Evolutionary conservation across 1,284 basidiomycete species (phyloP).

Genomic region (Ustilago loliicola): DNA sequence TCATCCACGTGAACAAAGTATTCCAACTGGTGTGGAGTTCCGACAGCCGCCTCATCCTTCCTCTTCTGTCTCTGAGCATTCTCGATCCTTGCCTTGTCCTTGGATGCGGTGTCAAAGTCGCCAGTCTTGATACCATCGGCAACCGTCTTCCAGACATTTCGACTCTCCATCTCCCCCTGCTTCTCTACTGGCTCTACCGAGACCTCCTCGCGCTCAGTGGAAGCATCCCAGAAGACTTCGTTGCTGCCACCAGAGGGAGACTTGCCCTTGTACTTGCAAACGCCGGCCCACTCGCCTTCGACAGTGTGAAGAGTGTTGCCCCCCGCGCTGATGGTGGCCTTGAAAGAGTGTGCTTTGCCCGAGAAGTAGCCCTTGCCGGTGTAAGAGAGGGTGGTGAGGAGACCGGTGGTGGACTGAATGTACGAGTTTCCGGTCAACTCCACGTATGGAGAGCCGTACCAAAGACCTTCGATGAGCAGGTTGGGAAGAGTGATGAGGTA

Average conservation of each 20-base stretch:
- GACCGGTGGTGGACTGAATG: constrained; percentile 85
- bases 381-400: constrained; percentile 79
- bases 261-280: constrained; percentile 73
- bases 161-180: constrained; percentile 87
- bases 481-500: constrained; percentile 89
- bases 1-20: constrained; percentile 68
- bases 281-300: constrained; percentile 90
- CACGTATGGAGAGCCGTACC: constrained; percentile 79
- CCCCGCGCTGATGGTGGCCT: constrained; percentile 78
- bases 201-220: constrained; percentile 78
- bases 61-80: constrained; percentile 92
- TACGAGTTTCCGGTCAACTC: constrained; percentile 87
- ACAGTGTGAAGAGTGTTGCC: constrained; percentile 75
- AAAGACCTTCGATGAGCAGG: constrained; percentile 71
- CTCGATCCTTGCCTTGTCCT: constrained; percentile 93
- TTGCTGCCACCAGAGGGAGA: constrained; percentile 60
- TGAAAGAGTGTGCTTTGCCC: constrained; percentile 93
- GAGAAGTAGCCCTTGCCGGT: constrained; percentile 93
- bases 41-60: constrained; percentile 83
- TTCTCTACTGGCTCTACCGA: constrained; percentile 76
- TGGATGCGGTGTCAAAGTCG: constrained; percentile 90
- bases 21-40: constrained; percentile 77
- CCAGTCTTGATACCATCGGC: constrained; percentile 90
- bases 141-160: constrained; percentile 87
- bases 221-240: constrained; percentile 73